Evolutionary conservation across 2,329 filamentous ascomycete species (phyloP).

Genomic region (Fusarium humuli): DNA sequence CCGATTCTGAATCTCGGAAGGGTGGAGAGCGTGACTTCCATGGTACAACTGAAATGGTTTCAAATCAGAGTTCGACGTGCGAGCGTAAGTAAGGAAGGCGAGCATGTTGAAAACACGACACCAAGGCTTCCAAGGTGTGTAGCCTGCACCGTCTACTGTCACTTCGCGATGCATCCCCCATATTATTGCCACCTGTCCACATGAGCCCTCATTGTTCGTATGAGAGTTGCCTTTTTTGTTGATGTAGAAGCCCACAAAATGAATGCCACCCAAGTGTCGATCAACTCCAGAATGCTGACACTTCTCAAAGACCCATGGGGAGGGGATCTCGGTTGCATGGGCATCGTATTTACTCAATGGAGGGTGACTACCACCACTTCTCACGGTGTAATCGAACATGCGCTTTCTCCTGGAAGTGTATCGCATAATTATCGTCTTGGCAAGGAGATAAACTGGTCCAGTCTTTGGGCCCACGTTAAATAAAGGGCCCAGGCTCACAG

Average conservation of each 20-base stretch:
- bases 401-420: background rate
- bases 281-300: slow-evolving; percentile 13
- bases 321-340: slow-evolving; percentile 25
- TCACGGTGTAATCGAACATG: background rate
- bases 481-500: slow-evolving; percentile 6
- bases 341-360: slow-evolving; percentile 29
- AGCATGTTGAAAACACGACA: slow-evolving; percentile 36
- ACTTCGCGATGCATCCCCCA: slow-evolving; percentile 37
- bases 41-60: slow-evolving; percentile 10
- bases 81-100: slow-evolving; percentile 14
- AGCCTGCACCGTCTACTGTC: background rate
- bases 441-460: slow-evolving; percentile 39
- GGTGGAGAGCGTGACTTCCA: slow-evolving; percentile 3
- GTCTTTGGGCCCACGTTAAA: slow-evolving; percentile 3
- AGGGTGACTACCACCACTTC: slow-evolving; percentile 30
- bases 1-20: slow-evolving; percentile 23
- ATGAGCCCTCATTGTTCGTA: background rate
- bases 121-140: slow-evolving; percentile 26
- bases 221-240: background rate
- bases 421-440: background rate
- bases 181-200: slow-evolving; percentile 22
- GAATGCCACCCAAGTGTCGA: slow-evolving; percentile 38
- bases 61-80: background rate
- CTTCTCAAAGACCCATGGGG: slow-evolving; percentile 34
- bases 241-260: slow-evolving; percentile 31